These are phyloP conservation scores for Diaporthe batatas DNA, from an alignment of 2,329 filamentous ascomycete species.

Conservation along the genomic window DNA sequence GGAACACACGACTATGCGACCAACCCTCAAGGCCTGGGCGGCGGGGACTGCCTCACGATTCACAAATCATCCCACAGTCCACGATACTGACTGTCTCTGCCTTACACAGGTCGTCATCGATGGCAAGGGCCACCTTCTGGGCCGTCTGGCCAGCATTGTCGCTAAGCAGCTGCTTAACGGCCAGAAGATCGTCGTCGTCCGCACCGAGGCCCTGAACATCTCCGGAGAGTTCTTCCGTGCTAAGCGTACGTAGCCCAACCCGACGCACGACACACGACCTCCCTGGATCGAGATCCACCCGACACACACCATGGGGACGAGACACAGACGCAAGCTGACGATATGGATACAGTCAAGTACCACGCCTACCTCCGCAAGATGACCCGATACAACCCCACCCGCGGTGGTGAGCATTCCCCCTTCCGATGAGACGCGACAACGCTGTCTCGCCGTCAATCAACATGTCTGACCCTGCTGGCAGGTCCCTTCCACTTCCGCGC, in stretches of 20 bases:
- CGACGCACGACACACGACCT: constrained; percentile 38
- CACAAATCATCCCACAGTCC: constrained; percentile 13
- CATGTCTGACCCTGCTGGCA: constrained; percentile 59
- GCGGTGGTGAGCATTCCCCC: constrained; percentile 79
- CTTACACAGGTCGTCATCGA: constrained; percentile 91
- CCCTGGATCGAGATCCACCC: not conserved
- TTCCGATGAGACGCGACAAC: constrained; percentile 42
- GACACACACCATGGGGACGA: not conserved
- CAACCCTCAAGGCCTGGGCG: constrained; percentile 11
- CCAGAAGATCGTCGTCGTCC: constrained; percentile 99
- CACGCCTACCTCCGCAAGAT: constrained; percentile 99
- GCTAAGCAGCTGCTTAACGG: constrained; percentile 99
- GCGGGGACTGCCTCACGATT: constrained; percentile 4
- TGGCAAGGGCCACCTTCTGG: constrained; percentile 99
- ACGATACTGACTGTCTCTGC: constrained; percentile 38
- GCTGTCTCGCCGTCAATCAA: constrained; percentile 56
- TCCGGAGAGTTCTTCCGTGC: constrained; percentile 99
- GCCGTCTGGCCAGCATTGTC: constrained; percentile 97
- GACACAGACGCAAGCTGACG: constrained; percentile 59
- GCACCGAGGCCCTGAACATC: constrained; percentile 99
- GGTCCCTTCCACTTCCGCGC: constrained; percentile 99
- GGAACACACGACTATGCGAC: constrained; percentile 19
- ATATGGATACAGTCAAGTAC: constrained; percentile 90
- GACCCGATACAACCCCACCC: constrained; percentile 99
- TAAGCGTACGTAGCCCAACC: constrained; percentile 86